phyloP scores from a whole-genome alignment of 306 rosid genomes.

The Acacia crassicarpa region DNA sequence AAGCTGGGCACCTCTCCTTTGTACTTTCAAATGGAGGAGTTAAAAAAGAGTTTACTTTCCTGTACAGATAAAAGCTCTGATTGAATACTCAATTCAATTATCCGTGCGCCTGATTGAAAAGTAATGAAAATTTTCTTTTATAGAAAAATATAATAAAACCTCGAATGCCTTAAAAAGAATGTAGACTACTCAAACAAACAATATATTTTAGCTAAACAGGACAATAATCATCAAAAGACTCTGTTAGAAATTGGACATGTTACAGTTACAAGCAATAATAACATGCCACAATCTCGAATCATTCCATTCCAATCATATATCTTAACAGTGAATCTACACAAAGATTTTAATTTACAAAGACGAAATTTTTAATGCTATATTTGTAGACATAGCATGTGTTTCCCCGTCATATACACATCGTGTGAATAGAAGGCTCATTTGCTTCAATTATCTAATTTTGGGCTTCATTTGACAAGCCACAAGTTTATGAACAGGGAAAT shows the following conservation, averaged over 20 bases:
- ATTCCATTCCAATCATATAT: background rate
- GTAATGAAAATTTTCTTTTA: background rate
- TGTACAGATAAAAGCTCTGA: background rate
- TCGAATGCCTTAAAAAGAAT: slow-evolving; percentile 8
- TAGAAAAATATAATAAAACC: background rate
- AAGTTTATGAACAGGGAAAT: background rate
- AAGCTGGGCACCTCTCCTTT: background rate
- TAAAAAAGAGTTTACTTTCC: background rate
- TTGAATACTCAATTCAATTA: slow-evolving; percentile 6
- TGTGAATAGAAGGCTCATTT: background rate
- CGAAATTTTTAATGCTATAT: slow-evolving; percentile 12
- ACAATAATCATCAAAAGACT: background rate
- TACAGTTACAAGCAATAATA: slow-evolving; percentile 21
- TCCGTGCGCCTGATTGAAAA: slow-evolving; percentile 1
- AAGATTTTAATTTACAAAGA: background rate
- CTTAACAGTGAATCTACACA: slow-evolving; percentile 1
- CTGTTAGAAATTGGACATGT: background rate
- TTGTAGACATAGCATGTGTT: background rate
- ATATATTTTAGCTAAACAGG: slow-evolving; percentile 9
- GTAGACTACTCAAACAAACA: background rate
- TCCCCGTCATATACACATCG: background rate
- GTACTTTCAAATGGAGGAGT: background rate
- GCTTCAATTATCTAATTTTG: background rate
- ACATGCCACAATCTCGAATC: slow-evolving; percentile 18
- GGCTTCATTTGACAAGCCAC: background rate